Evolutionary conservation across 1,139 yeast genomes (phyloP).

Genomic region (Pichia sp.): DNA sequence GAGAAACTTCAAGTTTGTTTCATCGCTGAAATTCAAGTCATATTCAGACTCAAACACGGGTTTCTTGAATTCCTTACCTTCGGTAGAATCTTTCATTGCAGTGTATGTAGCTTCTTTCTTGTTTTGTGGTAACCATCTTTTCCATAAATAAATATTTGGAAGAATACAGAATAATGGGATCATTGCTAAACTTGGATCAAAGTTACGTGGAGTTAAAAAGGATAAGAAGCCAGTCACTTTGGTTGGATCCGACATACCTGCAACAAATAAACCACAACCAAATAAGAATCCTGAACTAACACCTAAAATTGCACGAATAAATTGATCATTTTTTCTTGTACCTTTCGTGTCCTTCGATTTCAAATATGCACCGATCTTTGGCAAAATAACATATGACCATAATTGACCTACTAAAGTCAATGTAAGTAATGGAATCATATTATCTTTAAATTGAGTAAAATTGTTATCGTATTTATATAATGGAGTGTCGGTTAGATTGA

Average conservation of each 20-base stretch:
- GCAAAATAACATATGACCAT: conserved; percentile 27
- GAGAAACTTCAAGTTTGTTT: conserved; percentile 28
- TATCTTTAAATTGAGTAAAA: conserved; percentile 21
- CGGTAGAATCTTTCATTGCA: neutral
- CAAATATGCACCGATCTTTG: conserved; percentile 18
- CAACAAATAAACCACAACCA: conserved; percentile 39
- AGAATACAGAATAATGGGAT: conserved; percentile 38
- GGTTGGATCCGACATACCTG: conserved; percentile 41
- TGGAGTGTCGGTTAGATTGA: conserved; percentile 26
- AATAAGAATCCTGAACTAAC: conserved; percentile 36
- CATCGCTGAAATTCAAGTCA: conserved; percentile 20
- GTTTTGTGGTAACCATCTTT: conserved; percentile 15
- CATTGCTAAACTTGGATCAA: conserved; percentile 41
- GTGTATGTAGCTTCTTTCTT: conserved; percentile 1
- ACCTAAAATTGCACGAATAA: conserved; percentile 27
- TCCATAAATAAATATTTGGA: conserved; percentile 37
- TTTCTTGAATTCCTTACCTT: conserved; percentile 5
- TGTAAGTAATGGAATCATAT: conserved; percentile 14
- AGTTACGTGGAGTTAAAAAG: conserved; percentile 29
- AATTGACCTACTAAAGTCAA: conserved; percentile 14
- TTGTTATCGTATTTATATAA: conserved; percentile 19
- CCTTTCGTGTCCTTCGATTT: conserved; percentile 2
- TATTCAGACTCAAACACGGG: conserved; percentile 26
- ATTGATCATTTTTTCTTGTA: neutral
- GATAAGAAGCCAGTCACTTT: conserved; percentile 43